Conservation (phyloP, 2,329 filamentous ascomycete species). For the Nemania serpens region DNA sequence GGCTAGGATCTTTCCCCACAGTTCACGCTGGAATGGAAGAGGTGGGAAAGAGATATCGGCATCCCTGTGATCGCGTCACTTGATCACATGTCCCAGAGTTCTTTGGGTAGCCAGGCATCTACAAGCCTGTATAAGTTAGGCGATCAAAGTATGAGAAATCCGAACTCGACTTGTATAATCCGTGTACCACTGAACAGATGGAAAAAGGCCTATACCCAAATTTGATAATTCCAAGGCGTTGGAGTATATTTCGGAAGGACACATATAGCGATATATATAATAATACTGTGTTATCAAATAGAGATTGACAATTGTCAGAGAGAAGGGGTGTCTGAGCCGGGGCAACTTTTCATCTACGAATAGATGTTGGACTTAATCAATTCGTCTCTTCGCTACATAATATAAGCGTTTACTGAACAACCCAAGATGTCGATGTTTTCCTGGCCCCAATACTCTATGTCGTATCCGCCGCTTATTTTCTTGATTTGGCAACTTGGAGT, state of each 20-base stretch:
- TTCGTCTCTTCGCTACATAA: background rate
- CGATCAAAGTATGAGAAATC: background rate
- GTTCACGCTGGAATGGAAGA: background rate
- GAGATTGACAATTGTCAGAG: conserved; percentile 3
- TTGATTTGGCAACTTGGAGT: too few species aligned
- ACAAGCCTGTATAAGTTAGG: background rate
- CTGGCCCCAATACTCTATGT: too few species aligned
- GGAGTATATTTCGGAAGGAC: background rate
- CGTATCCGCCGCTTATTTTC: too few species aligned
- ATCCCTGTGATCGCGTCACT: background rate
- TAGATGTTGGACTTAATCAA: background rate
- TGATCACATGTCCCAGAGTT: background rate
- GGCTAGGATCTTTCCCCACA: too few species aligned
- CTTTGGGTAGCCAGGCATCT: background rate
- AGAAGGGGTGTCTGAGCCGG: background rate
- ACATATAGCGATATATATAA: background rate
- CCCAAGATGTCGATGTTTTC: too few species aligned
- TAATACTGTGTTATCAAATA: conserved; percentile 5
- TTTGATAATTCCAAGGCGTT: conserved; percentile 19
- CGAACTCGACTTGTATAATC: conserved; percentile 2
- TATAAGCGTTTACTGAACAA: background rate
- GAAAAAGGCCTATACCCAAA: conserved; percentile 16
- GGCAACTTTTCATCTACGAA: background rate
- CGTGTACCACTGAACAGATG: conserved; percentile 14
- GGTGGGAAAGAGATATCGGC: background rate